Conservation (phyloP, 495 filamentous ascomycete genomes). For the Neurospora hispaniola region DNA sequence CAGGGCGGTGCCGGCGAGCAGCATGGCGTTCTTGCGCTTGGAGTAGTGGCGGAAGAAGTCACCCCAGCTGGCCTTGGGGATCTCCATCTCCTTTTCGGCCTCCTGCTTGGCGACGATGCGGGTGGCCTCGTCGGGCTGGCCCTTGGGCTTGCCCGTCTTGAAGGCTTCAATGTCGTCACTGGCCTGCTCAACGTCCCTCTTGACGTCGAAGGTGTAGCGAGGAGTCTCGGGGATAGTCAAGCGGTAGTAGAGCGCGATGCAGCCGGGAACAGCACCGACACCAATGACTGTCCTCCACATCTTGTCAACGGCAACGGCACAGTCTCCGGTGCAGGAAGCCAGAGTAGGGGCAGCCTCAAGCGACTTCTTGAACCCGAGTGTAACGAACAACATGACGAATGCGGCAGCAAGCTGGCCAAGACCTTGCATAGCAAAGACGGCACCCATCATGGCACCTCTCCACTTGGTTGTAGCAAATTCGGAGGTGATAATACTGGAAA, state of each 20-base stretch:
- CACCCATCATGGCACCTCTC: slow-evolving; percentile 73
- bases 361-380: slow-evolving; percentile 61
- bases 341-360: slow-evolving; percentile 40
- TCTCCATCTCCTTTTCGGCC: slow-evolving; percentile 33
- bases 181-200: slow-evolving; percentile 64
- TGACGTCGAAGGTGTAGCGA: slow-evolving; percentile 74
- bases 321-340: slow-evolving; percentile 50
- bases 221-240: slow-evolving; percentile 73
- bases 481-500: slow-evolving; percentile 75
- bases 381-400: slow-evolving; percentile 60
- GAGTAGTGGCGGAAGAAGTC: slow-evolving; percentile 57
- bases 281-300: slow-evolving; percentile 78
- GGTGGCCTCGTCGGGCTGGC: slow-evolving; percentile 50
- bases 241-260: slow-evolving; percentile 71
- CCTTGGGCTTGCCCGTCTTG: slow-evolving; percentile 44
- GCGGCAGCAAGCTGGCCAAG: slow-evolving; percentile 65
- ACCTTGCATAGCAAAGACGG: slow-evolving; percentile 78
- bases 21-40: slow-evolving; percentile 55
- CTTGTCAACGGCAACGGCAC: slow-evolving; percentile 64
- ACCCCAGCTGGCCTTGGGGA: slow-evolving; percentile 52
- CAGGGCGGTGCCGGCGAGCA: slow-evolving; percentile 65
- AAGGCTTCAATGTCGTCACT: slow-evolving; percentile 56
- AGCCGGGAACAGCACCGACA: slow-evolving; percentile 68
- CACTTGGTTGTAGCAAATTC: slow-evolving; percentile 71
- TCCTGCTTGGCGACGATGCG: slow-evolving; percentile 40